Evolutionary conservation across 805 yeast genomes (phyloP).

Genomic region (Cyberlindnera nakhonratchasimensis): DNA sequence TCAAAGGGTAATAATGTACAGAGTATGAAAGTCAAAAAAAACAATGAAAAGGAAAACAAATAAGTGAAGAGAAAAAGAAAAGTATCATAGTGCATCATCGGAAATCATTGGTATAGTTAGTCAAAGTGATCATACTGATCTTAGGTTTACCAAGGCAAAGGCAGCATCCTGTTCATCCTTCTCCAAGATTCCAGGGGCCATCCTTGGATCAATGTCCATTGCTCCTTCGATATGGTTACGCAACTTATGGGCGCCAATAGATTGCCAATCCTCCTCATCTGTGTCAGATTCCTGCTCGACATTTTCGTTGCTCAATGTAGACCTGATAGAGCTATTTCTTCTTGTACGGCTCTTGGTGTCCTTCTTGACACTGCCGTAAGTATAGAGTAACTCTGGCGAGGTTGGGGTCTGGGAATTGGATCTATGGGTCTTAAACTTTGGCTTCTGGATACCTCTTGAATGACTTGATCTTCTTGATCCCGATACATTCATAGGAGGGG

Average conservation of each 20-base stretch:
- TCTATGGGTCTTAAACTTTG: slow-evolving; percentile 27
- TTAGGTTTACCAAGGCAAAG: slow-evolving; percentile 58
- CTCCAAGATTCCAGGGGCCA: slow-evolving; percentile 13
- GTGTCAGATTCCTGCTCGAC: slow-evolving; percentile 48
- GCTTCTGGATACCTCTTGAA: slow-evolving; percentile 26
- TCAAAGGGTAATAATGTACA: not conserved
- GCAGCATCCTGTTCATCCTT: slow-evolving; percentile 54
- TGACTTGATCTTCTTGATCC: slow-evolving; percentile 15
- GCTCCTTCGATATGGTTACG: slow-evolving; percentile 31
- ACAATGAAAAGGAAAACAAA: no score
- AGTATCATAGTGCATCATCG: not conserved
- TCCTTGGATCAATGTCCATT: slow-evolving; percentile 13
- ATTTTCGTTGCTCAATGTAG: slow-evolving; percentile 37
- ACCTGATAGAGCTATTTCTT: slow-evolving; percentile 36
- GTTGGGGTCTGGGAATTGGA: slow-evolving; percentile 36
- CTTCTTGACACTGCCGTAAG: slow-evolving; percentile 13
- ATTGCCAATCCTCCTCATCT: slow-evolving; percentile 96
- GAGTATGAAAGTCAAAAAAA: no score
- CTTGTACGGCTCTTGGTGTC: slow-evolving; percentile 17
- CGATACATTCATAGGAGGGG: slow-evolving; percentile 19
- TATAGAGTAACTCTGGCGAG: slow-evolving; percentile 29
- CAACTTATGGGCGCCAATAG: slow-evolving; percentile 76
- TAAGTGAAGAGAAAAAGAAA: not conserved
- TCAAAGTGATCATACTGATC: slow-evolving; percentile 31
- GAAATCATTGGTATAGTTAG: not conserved